Evolutionary conservation across 306 rosid species (phyloP).

Genomic region (Prinsepia uniflora): DNA sequence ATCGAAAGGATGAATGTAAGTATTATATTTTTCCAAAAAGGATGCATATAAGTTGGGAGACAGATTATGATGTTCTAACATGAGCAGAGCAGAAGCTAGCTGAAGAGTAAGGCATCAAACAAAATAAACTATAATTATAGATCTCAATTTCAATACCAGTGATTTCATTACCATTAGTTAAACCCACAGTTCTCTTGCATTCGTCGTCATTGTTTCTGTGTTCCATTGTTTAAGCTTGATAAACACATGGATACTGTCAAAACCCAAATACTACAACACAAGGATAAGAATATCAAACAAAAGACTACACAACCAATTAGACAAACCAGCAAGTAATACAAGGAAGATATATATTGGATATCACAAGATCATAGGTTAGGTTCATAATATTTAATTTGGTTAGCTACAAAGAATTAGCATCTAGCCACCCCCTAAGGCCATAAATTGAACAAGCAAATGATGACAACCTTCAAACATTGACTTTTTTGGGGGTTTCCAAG

Average conservation of each 20-base stretch:
- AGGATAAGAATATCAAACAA: not conserved
- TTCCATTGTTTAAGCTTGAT: not conserved
- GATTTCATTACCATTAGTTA: not conserved
- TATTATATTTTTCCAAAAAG: no score
- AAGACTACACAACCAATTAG: not conserved
- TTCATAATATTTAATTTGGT: not conserved
- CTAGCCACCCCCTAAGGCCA: no score
- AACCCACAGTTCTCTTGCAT: not conserved
- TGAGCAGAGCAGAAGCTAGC: no score
- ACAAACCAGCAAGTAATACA: not conserved
- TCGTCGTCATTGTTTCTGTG: not conserved
- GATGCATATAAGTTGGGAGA: not conserved
- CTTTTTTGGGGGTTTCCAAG: no score
- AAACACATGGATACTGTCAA: conserved; percentile 6
- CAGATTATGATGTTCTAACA: conserved; percentile 10
- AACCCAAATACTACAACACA: not conserved
- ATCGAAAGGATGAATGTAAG: conserved; percentile 8
- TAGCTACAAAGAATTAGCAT: not conserved
- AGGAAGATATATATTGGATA: not conserved
- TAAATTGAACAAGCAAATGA: no score
- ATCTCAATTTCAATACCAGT: not conserved
- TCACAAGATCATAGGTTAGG: not conserved
- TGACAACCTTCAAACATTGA: no score
- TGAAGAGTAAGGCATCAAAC: not conserved
- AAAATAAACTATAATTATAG: no score